These are phyloP conservation scores for Malus hybrid DNA, from an alignment of 331 rosid species.

Conservation along the genomic window DNA sequence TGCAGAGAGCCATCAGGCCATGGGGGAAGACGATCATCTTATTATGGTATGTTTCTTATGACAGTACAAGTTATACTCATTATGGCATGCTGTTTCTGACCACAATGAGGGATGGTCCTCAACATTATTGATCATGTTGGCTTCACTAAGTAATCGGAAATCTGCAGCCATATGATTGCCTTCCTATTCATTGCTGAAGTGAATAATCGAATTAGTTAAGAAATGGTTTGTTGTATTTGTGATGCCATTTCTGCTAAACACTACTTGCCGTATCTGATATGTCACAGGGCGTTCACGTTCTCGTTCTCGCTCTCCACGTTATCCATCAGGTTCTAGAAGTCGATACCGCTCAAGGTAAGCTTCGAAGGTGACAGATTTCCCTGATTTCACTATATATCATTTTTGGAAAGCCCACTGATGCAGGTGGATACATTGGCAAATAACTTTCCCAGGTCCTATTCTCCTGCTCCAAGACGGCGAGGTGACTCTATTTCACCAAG, in stretches of 20 bases:
- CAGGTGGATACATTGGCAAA: slow-evolving; percentile 5
- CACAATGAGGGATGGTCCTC: not conserved
- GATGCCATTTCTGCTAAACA: not conserved
- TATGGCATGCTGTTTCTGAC: not conserved
- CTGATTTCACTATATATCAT: not conserved
- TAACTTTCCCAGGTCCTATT: slow-evolving; percentile 58
- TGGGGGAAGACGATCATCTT: slow-evolving; percentile 72
- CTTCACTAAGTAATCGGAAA: not conserved
- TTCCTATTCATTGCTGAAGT: not conserved
- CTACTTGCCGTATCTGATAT: not conserved
- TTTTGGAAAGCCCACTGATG: not conserved
- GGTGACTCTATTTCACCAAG: slow-evolving; percentile 72
- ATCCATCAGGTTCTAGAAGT: slow-evolving; percentile 64
- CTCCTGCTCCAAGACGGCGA: slow-evolving; percentile 82
- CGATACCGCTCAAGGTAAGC: slow-evolving; percentile 80
- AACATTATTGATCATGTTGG: not conserved
- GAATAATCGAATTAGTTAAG: not conserved
- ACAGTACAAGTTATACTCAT: not conserved
- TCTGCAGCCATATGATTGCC: not conserved
- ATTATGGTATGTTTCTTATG: slow-evolving; percentile 53
- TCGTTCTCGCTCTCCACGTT: slow-evolving; percentile 80
- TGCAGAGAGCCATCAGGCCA: slow-evolving; percentile 60
- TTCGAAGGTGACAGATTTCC: not conserved
- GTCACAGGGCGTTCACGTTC: slow-evolving; percentile 73
- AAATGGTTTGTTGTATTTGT: not conserved